These are phyloP conservation scores for Psilocybe tampanensis DNA, from an alignment of 768 basidiomycete species.

Conservation along the genomic window DNA sequence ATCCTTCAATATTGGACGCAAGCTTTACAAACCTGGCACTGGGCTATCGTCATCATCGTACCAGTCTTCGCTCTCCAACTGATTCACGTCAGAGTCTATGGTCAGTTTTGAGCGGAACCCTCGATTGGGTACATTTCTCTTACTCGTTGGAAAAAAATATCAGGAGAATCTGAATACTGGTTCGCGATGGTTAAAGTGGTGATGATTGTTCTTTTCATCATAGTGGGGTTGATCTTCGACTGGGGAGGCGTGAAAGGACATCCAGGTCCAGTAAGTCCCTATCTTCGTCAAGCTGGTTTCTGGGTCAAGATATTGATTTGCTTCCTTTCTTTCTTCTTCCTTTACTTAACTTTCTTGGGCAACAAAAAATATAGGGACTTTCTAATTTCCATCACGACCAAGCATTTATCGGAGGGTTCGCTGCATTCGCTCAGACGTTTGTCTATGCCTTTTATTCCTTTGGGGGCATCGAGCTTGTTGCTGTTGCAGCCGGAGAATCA, in stretches of 20 bases:
- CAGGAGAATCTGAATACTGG: slow-evolving; percentile 68
- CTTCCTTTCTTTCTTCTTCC: neutral
- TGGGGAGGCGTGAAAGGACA: slow-evolving; percentile 62
- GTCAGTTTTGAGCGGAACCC: slow-evolving; percentile 25
- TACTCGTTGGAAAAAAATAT: neutral
- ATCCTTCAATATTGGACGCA: slow-evolving; percentile 56
- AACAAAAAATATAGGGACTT: slow-evolving; percentile 44
- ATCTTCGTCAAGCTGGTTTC: neutral
- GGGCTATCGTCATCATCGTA: slow-evolving; percentile 56
- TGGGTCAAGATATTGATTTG: too few relatives aligned
- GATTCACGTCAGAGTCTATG: slow-evolving; percentile 60
- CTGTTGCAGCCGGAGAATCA: slow-evolving; percentile 74
- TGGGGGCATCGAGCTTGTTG: slow-evolving; percentile 70
- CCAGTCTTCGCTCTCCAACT: slow-evolving; percentile 56
- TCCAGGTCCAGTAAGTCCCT: slow-evolving; percentile 52
- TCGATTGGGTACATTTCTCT: neutral
- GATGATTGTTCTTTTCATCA: slow-evolving; percentile 62
- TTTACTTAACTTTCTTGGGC: neutral
- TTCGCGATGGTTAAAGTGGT: slow-evolving; percentile 64
- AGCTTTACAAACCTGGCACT: slow-evolving; percentile 51
- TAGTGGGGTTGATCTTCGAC: slow-evolving; percentile 62
- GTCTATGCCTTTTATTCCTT: slow-evolving; percentile 75
- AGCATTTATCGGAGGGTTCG: slow-evolving; percentile 56
- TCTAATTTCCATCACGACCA: slow-evolving; percentile 51
- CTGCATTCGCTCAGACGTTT: slow-evolving; percentile 57